Percentiles rank a stretch among this genome's conserved stretches.
These are phyloP conservation scores for Arctium minus DNA, from an alignment of 129 eudicot species.

Conservation along the genomic window DNA sequence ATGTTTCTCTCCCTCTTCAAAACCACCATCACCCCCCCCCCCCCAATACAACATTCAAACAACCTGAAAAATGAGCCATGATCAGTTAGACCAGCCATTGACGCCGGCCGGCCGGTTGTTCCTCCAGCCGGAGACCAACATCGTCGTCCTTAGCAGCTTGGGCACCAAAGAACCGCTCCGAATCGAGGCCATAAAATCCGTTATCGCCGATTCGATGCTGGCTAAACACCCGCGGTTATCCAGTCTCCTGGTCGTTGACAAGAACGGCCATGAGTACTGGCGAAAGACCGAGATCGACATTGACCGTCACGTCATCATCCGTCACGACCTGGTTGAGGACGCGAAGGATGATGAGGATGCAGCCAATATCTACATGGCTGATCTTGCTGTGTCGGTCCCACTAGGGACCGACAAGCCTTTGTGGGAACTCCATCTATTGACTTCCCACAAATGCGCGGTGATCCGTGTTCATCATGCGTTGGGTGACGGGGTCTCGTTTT, in stretches of 20 bases:
- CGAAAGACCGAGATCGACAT: conserved; percentile 46
- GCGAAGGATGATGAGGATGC: conserved; percentile 44
- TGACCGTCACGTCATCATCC: conserved; percentile 54
- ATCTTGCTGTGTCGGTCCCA: conserved; percentile 61
- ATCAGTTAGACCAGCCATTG: conserved; percentile 43
- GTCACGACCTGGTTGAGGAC: conserved; percentile 27
- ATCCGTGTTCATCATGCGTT: conserved; percentile 81
- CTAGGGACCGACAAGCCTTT: conserved; percentile 61
- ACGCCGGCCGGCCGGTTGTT: conserved; percentile 71
- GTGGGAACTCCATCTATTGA: conserved; percentile 72
- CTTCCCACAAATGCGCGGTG: conserved; percentile 55
- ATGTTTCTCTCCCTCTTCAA: background rate
- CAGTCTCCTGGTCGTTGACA: conserved; percentile 40
- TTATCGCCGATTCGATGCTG: conserved; percentile 37
- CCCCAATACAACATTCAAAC: background rate
- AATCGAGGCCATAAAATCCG: conserved; percentile 38
- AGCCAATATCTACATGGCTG: conserved; percentile 59
- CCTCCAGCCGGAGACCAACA: conserved; percentile 46
- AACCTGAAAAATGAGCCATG: conserved; percentile 15
- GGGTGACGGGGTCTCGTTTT: conserved; percentile 74
- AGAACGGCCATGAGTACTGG: conserved; percentile 52
- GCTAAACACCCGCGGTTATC: conserved; percentile 58
- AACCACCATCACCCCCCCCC: background rate
- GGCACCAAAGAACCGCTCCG: conserved; percentile 42
- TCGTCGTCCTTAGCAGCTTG: conserved; percentile 40